These are phyloP conservation scores for Ceratocystis lukuohia DNA, from an alignment of 2,329 filamentous ascomycete species.

Conservation along the genomic window DNA sequence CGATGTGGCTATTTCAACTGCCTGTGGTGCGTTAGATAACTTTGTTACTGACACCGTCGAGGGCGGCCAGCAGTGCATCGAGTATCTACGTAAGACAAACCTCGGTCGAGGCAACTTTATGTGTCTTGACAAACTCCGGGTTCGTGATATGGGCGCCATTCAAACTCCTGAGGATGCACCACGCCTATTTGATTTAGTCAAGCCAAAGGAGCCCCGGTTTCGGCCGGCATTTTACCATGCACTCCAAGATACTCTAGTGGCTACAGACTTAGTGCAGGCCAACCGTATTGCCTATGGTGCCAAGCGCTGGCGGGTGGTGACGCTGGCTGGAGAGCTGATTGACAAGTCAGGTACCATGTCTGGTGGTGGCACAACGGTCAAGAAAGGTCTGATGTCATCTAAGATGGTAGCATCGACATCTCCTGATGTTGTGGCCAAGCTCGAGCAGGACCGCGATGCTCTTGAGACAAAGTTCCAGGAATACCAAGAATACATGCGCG, in stretches of 20 bases:
- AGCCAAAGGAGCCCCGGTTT: conserved; percentile 76
- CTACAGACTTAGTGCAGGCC: conserved; percentile 82
- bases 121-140: conserved; percentile 73
- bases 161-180: conserved; percentile 86
- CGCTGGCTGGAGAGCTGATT: conserved; percentile 85
- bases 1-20: conserved; percentile 95
- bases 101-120: conserved; percentile 95
- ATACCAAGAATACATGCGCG: conserved; percentile 72
- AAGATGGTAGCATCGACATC: conserved; percentile 79
- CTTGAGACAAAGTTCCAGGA: conserved; percentile 71
- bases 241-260: conserved; percentile 87
- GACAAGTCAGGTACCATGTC: conserved; percentile 99
- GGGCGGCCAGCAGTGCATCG: conserved; percentile 93
- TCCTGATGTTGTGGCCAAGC: conserved; percentile 75
- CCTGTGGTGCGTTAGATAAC: conserved; percentile 81
- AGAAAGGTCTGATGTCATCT: conserved; percentile 90
- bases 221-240: conserved; percentile 88
- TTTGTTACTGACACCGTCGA: conserved; percentile 96
- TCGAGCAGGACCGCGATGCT: conserved; percentile 74
- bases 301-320: conserved; percentile 90
- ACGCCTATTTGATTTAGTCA: conserved; percentile 83
- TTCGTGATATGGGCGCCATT: conserved; percentile 64
- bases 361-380: conserved; percentile 81
- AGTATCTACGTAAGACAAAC: conserved; percentile 94
- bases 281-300: conserved; percentile 94